These are phyloP conservation scores for Cenchrus purpureus DNA, from an alignment of 176 grass and related monocot genomes.

Conservation along the genomic window DNA sequence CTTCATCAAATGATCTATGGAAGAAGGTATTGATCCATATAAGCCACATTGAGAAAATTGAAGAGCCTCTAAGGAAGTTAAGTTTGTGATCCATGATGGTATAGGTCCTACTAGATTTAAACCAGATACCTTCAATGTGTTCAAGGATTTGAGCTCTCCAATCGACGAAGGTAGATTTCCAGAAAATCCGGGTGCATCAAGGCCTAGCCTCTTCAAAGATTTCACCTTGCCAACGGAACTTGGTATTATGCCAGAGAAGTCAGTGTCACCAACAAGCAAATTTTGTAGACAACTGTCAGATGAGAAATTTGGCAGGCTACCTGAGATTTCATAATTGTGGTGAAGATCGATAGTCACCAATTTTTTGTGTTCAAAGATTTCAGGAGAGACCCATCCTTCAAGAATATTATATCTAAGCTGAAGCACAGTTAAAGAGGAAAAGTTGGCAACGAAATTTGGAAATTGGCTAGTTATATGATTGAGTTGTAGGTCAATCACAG, in stretches of 20 bases:
- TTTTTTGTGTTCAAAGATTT: conserved; percentile 35
- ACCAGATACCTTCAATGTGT: background rate
- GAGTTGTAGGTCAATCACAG: conserved; percentile 30
- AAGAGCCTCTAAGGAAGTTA: conserved; percentile 12
- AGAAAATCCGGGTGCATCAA: conserved; percentile 4
- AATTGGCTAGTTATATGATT: conserved; percentile 31
- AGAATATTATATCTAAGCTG: conserved; percentile 32
- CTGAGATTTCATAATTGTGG: conserved; percentile 22
- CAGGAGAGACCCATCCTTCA: conserved; percentile 16
- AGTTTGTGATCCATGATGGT: conserved; percentile 11
- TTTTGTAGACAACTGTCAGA: conserved; percentile 29
- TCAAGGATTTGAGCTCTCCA: background rate
- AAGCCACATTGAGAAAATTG: conserved; percentile 33
- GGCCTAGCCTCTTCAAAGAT: conserved; percentile 32
- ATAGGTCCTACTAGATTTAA: background rate
- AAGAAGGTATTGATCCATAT: conserved; percentile 37
- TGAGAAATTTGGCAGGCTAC: conserved; percentile 33
- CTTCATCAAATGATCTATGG: conserved; percentile 31
- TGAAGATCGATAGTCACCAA: conserved; percentile 42
- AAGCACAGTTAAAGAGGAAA: conserved; percentile 42
- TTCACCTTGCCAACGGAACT: conserved; percentile 36
- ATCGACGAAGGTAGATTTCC: background rate
- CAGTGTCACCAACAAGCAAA: conserved; percentile 37
- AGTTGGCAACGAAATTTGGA: conserved; percentile 42
- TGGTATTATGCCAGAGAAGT: conserved; percentile 44